Conservation (phyloP, 768 basidiomycete genomes). For the Auricularia cornea region DNA sequence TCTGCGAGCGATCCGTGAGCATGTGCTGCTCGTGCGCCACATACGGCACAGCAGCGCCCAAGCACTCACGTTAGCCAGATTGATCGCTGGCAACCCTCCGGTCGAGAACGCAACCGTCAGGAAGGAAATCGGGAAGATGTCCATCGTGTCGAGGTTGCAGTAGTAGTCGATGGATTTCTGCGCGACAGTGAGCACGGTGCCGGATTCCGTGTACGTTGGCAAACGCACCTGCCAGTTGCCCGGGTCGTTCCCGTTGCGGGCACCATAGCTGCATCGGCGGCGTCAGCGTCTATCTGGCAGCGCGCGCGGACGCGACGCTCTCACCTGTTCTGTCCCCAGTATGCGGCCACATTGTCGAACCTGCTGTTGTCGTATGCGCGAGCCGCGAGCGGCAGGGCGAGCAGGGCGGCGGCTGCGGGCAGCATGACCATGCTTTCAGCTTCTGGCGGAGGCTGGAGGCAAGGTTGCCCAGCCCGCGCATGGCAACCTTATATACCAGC, state of each 20-base stretch:
- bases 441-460: slow-evolving; percentile 1
- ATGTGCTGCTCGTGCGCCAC: neutral
- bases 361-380: slow-evolving; percentile 47
- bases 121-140: neutral
- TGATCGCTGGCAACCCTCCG: neutral
- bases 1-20: no score
- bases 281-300: neutral
- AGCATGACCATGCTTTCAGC: slow-evolving; percentile 1
- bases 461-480: neutral
- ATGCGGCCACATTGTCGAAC: slow-evolving; percentile 38
- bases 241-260: neutral
- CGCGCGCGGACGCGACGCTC: neutral
- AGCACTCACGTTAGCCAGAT: neutral
- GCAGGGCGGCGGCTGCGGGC: neutral
- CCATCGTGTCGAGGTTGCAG: neutral
- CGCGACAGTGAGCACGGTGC: neutral
- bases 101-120: neutral
- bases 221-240: neutral
- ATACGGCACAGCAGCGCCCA: neutral
- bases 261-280: neutral
- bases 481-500: neutral
- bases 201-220: no score
- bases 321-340: slow-evolving; percentile 29
- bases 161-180: neutral
- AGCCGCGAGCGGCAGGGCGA: neutral